Base-by-base conservation (phyloP, 1,284 basidiomycete species). In the Uromyces viciae-fabae region DNA sequence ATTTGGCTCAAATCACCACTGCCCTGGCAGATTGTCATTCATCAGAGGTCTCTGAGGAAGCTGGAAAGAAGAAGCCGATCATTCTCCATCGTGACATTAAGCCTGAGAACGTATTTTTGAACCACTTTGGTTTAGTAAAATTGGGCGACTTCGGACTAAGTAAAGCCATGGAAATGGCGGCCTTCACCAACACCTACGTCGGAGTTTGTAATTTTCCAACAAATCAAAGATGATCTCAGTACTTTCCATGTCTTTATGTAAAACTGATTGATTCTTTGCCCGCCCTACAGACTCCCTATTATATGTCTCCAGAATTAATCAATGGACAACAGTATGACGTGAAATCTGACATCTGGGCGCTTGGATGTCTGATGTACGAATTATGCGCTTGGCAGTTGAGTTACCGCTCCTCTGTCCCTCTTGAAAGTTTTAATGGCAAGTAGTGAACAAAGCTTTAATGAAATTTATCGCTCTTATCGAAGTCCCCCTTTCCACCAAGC, bases 231-330 rank as follows among this genome's bases (percentile, higher is more conserved):
- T n/a, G n/a, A n/a, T 68, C 31, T 31, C 22, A 31, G 5, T 19
- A 43, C n/a, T n/a, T 73, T 4, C 71, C 49, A 19, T 75, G 11
- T 52, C 36, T 33, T 33, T 11, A 49, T 49, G 46, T 22, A 49
- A 19, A 60, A 25, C 42, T 69, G n/a, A 69, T 31, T n/a, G 2
- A 2, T 19, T 36, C 3, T 42, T 73, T 73, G 33, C 56, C 75
- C 36, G 81, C 80, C 43, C 56, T 52, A 11, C 83, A 95, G 93
- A 98, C 95, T 11, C 96, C 96, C 1, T 95, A 98, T 84, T 98
- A 99, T 87, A 98, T 99, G 95, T 95, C 94, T 0, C 95, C 96
- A 0, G 95, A 98, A 86, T 89, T 98, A 31, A 94, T 98, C 88
- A 93, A 94, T 86, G 95, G 97, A 84, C 94, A 94, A 85, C 91